Evolutionary conservation across 2,329 filamentous ascomycete genomes (phyloP), one percentile per base, ranked within the genome.

Genomic region (Furcasterigmium furcatum): DNA sequence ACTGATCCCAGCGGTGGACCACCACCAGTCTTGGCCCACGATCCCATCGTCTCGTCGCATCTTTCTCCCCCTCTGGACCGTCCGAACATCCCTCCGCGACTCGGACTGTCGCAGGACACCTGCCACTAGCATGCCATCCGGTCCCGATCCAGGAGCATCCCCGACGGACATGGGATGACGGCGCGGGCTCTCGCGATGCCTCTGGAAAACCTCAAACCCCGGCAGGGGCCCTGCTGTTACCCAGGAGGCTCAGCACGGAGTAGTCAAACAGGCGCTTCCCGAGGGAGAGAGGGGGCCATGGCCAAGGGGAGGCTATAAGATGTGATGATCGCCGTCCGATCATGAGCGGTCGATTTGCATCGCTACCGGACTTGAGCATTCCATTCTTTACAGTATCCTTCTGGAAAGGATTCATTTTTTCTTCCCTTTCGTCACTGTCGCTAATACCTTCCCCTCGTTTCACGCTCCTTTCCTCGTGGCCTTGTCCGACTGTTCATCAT

Each of bases 311-410:
- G n/a, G n/a, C n/a, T 36, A 36, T 36, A 36, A 36, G 34, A 36
- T 36, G n/a, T 36, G 34, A 20, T 19, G 38, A 44, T 38, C 24
- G 32, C 32, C 41, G 25, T 40, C 30, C 21, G 35, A 21, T 36
- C 29, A 38, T 36, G 30, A 21, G 13, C 18, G 30, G 16, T 18
- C 13, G 16, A 25, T 20, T 24, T 35, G 9, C 18, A 24, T 44
- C 42, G 35, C 7, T 44, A 38, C 32, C 42, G 19, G n/a, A 24
- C 35, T 20, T 35, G 18, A 21, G 29, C 18, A 9, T 46, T 44
- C 39, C 35, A 47, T 34, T 27, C 39, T n/a, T 39, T 38, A n/a
- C n/a, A n/a, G n/a, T 32, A 16, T 38, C 38, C 40, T 48, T 41
- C 20, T 14, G 45, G 35, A 25, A 41, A 38, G 24, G 32, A 46